phyloP scores from a whole-genome alignment of 805 yeast genomes.

The Debaryomyces prosopidis region DNA sequence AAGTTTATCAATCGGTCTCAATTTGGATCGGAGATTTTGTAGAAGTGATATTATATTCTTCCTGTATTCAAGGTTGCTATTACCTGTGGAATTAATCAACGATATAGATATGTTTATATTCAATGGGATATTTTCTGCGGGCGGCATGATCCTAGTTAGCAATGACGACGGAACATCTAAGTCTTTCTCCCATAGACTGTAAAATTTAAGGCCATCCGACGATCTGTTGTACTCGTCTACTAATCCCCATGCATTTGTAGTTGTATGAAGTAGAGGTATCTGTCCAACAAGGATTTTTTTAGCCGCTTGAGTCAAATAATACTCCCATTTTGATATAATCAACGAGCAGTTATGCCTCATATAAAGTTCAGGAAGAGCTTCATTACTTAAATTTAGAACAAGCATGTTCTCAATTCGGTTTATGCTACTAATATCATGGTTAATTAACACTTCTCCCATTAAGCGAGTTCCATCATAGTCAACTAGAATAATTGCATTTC shows the following conservation, averaged over 20 bases:
- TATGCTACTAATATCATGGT: conserved; percentile 35
- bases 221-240: conserved; percentile 39
- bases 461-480: conserved; percentile 17
- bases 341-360: conserved; percentile 28
- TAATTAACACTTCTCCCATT: conserved; percentile 42
- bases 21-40: conserved; percentile 19
- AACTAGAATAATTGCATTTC: conserved; percentile 27
- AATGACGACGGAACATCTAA: conserved; percentile 42
- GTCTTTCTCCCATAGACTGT: conserved; percentile 35
- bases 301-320: conserved; percentile 21
- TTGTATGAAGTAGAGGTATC: conserved; percentile 45
- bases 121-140: conserved; percentile 39
- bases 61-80: conserved; percentile 29
- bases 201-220: conserved; percentile 35
- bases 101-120: conserved; percentile 46
- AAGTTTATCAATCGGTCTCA: conserved; percentile 42
- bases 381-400: conserved; percentile 38
- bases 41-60: conserved; percentile 22
- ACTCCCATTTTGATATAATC: conserved; percentile 44
- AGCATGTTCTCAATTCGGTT: conserved; percentile 22
- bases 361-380: conserved; percentile 46
- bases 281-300: conserved; percentile 7
- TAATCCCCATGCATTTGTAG: conserved; percentile 51
- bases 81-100: conserved; percentile 29
- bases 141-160: conserved; percentile 38